A percentile compares a stretch with the other conserved stretches of the same genome.
These are phyloP conservation scores for Aplosporella prunicola DNA, from an alignment of 2,329 filamentous ascomycete species.

Conservation along the genomic window DNA sequence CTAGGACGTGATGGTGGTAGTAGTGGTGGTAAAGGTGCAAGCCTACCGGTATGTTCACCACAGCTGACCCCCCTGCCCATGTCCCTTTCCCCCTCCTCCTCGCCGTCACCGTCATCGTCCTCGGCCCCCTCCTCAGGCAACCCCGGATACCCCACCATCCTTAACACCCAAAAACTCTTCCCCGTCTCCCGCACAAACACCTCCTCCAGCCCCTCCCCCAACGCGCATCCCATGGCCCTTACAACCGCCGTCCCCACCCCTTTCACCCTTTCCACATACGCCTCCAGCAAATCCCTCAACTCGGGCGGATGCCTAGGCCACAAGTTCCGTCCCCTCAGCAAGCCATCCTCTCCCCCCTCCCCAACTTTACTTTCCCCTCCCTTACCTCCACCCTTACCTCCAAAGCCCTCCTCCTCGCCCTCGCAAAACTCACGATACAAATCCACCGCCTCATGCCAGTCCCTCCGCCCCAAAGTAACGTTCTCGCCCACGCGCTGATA, in stretches of 20 bases:
- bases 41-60: slow-evolving; percentile 24
- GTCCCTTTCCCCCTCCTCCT: slow-evolving; percentile 13
- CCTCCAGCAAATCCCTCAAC: slow-evolving; percentile 23
- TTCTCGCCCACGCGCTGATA: slow-evolving; percentile 31
- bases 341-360: slow-evolving; percentile 17
- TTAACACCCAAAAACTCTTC: slow-evolving; percentile 32
- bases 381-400: slow-evolving; percentile 14
- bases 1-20: slow-evolving; percentile 17
- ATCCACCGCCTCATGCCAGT: slow-evolving; percentile 33
- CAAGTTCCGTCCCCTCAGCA: slow-evolving; percentile 33
- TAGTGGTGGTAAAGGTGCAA: slow-evolving; percentile 12
- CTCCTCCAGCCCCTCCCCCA: slow-evolving; percentile 16
- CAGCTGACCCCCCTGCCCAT: slow-evolving; percentile 33
- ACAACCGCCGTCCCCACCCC: slow-evolving; percentile 26
- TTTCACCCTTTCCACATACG: slow-evolving; percentile 22
- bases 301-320: slow-evolving; percentile 29
- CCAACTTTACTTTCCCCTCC: too few relatives aligned
- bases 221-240: slow-evolving; percentile 30
- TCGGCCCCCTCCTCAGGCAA: slow-evolving; percentile 12
- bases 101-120: too few relatives aligned
- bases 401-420: not conserved
- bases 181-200: slow-evolving; percentile 25
- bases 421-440: slow-evolving; percentile 26
- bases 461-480: slow-evolving; percentile 24
- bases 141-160: slow-evolving; percentile 32